A percentile compares a stretch with the other conserved stretches of the same genome.
Conservation (phyloP, 371 early-diverging fungal species). For the Blakeslea trispora region DNA sequence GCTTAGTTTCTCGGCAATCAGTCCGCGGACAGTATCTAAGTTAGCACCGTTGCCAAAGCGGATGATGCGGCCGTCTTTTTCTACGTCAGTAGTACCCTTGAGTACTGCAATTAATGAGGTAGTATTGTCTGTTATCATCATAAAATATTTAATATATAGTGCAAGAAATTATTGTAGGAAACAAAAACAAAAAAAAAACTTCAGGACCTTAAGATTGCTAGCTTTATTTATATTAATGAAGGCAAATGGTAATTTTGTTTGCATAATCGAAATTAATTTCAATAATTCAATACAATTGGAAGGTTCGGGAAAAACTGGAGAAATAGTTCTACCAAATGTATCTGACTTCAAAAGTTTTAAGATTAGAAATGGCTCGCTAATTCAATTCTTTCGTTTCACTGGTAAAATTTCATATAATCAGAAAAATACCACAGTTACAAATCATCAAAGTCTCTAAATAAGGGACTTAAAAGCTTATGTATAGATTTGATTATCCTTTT, state of each 20-base stretch:
- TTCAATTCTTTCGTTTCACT: no score
- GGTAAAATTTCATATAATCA: no score
- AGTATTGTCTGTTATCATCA: conserved; percentile 21
- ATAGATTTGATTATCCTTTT: no score
- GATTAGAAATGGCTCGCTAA: no score
- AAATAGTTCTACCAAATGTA: background rate
- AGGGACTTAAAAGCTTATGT: no score
- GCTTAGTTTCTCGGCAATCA: conserved; percentile 34
- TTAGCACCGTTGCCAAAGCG: conserved; percentile 30
- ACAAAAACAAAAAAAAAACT: conserved; percentile 2
- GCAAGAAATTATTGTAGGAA: background rate
- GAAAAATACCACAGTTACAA: no score
- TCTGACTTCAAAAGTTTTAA: background rate
- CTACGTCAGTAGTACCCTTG: conserved; percentile 22
- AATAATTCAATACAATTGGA: background rate
- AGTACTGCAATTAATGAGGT: conserved; percentile 34
- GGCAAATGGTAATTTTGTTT: background rate
- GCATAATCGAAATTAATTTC: background rate
- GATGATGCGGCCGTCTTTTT: conserved; percentile 34
- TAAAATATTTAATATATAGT: background rate
- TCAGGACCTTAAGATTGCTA: background rate
- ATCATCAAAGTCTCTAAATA: no score
- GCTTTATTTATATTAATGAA: background rate
- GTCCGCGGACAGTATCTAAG: conserved; percentile 27
- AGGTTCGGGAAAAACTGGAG: background rate